Evolutionary conservation across 2,329 filamentous ascomycete species (phyloP), one percentile per base, ranked within the genome.

Genomic region (Diaporthe batatas): DNA sequence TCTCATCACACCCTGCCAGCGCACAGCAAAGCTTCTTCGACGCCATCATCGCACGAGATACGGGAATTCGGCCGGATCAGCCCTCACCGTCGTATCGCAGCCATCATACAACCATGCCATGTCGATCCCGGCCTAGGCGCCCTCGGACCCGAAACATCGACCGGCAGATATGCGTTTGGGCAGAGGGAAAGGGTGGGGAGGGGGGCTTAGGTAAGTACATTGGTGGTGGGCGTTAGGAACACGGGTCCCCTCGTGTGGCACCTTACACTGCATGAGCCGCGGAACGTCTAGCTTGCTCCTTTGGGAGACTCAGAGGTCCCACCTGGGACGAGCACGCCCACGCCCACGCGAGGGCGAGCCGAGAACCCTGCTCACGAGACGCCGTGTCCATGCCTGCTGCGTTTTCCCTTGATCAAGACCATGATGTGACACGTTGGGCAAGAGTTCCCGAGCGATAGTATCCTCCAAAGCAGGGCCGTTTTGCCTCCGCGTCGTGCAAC

Each of bases 381-480:
- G 71, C 36, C 44, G 64, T 59, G 71, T 23, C 39, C 64, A 62
- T 62, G 71, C 44, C 34, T 32, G 44, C 54, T 57, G 62, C 62
- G n/a, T 10, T 36, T 51, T 65, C 12, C 62, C 47, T 36, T 65
- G 62, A 51, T 39, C 25, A 25, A 39, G 21, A 51, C 44, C 29
- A 14, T 44, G 12, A 51, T 36, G 32, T 65, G 62, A 25, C 34
- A 65, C 44, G 44, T 51, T 53, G 32, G 62, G 62, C 62, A 65
- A 39, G 44, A 65, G 21, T 65, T 65, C 32, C 62, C 62, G 62
- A 65, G 51, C 62, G 32, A 51, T 51, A 51, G 51, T 65, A 25
- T 21, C 36, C 44, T 65, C 62, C 29, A 21, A 51, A 25, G 59
- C 59, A 65, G 44, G 3, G 32, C 62, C 62, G 44, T 65, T 65